Evolutionary conservation across 1,284 basidiomycete genomes (phyloP).

Genomic region (Ceratobasidium sp.): DNA sequence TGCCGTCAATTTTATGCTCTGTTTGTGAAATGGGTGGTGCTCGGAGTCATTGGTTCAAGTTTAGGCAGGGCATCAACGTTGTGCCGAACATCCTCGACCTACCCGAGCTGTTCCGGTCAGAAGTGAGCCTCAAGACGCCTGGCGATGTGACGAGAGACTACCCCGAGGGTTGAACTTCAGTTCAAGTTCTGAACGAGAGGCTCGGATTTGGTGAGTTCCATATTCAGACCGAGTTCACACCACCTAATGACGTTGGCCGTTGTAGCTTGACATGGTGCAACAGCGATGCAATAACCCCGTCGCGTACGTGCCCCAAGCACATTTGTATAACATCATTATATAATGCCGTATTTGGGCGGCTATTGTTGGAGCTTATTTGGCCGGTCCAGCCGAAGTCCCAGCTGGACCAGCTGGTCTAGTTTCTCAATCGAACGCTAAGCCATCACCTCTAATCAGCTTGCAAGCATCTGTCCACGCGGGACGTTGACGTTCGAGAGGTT

Average conservation of each 20-base stretch:
- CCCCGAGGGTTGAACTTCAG: conserved; percentile 87
- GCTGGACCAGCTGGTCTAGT: too few species aligned
- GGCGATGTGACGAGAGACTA: conserved; percentile 96
- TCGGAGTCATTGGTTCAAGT: conserved; percentile 72
- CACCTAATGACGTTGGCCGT: conserved; percentile 45
- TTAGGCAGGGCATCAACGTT: conserved; percentile 89
- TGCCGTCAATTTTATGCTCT: too few species aligned
- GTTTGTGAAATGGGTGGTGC: too few species aligned
- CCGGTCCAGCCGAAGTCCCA: too few species aligned
- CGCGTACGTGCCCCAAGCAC: conserved; percentile 54
- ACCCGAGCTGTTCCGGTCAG: conserved; percentile 94
- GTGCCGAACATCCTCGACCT: conserved; percentile 95
- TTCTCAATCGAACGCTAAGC: too few species aligned
- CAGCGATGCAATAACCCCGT: conserved; percentile 88
- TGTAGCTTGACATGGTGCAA: conserved; percentile 90
- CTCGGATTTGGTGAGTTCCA: conserved; percentile 77
- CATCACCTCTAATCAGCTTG: too few species aligned
- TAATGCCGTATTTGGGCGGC: conserved; percentile 53
- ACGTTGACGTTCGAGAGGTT: too few species aligned
- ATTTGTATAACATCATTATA: too few species aligned
- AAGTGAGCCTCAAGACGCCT: conserved; percentile 85
- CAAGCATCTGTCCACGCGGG: too few species aligned
- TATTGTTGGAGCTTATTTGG: conserved; percentile 89
- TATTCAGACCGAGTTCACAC: too few species aligned
- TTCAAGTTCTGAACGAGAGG: conserved; percentile 88